Percentiles rank a stretch among this genome's conserved stretches.
phyloP scores from a whole-genome alignment of 139 green algal genomes.

The Axilococcus clingmanii region DNA sequence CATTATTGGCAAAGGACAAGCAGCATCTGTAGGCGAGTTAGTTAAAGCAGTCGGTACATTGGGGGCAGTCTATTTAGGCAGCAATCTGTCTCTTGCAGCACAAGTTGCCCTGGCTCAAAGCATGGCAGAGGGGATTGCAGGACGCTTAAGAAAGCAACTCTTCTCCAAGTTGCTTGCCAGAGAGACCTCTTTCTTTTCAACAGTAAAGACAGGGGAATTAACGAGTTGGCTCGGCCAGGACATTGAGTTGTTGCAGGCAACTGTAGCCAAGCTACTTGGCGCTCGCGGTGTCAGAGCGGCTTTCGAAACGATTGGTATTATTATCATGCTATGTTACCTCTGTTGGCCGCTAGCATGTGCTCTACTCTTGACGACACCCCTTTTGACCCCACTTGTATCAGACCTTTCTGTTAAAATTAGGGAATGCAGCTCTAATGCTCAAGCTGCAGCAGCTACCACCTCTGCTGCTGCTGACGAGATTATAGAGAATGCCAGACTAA shows the following conservation, averaged over 20 bases:
- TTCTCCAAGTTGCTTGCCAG: conserved; percentile 16
- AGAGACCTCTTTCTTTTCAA: conserved; percentile 12
- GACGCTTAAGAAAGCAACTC: conserved; percentile 15
- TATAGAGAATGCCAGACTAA: conserved; percentile 19
- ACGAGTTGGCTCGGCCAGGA: conserved; percentile 23
- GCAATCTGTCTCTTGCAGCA: conserved; percentile 10
- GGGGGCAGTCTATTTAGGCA: conserved; percentile 12
- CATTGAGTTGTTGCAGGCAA: conserved; percentile 26
- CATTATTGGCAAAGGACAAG: conserved; percentile 13
- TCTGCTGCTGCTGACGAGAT: conserved; percentile 14
- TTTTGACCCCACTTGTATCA: conserved; percentile 17
- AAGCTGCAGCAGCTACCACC: conserved; percentile 2
- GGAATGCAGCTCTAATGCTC: conserved; percentile 1
- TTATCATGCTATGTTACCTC: conserved; percentile 5
- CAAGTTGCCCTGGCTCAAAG: conserved; percentile 18
- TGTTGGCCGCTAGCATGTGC: conserved; percentile 11
- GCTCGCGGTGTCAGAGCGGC: conserved; percentile 15
- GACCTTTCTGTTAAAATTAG: conserved; percentile 5
- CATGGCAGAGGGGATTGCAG: conserved; percentile 13
- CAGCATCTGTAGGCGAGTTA: conserved; percentile 7
- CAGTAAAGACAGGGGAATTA: conserved; percentile 15
- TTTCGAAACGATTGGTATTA: conserved; percentile 23
- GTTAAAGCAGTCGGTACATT: conserved; percentile 11
- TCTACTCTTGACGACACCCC: conserved; percentile 18
- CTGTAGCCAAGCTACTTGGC: conserved; percentile 25